Percentiles rank a stretch among this genome's conserved stretches.
phyloP scores from a whole-genome alignment of 208 protist genomes.

The Entamoeba nuttalli region DNA sequence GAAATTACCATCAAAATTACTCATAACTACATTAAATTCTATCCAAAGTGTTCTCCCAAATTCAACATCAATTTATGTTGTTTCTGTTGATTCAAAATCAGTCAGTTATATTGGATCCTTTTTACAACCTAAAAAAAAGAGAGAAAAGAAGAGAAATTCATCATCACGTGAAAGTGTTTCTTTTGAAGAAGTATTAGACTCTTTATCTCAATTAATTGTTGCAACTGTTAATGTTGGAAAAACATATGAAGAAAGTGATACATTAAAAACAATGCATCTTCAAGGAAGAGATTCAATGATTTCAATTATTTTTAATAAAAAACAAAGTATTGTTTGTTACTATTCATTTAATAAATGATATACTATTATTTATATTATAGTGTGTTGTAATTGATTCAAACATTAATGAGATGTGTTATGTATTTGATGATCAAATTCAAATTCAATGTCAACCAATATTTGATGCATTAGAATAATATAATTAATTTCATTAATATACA shows the following conservation, averaged over 20 bases:
- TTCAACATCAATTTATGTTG: not conserved
- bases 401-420: not conserved
- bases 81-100: not conserved
- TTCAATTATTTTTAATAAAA: not conserved
- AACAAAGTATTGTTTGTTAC: not conserved
- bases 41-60: not conserved
- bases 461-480: not conserved
- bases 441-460: not conserved
- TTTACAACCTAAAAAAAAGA: not conserved
- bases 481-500: not conserved
- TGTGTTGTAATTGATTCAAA: not conserved
- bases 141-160: not conserved
- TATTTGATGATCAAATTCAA: not conserved
- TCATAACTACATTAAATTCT: not conserved
- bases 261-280: not conserved
- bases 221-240: not conserved
- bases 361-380: not conserved
- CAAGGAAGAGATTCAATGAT: not conserved
- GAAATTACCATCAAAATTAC: not conserved
- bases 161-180: not conserved
- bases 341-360: no score
- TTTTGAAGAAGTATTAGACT: not conserved
- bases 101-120: not conserved
- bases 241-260: not conserved
- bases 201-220: not conserved